Conservation (phyloP, 2,329 filamentous ascomycete genomes). For the Elsinoe fawcettii region DNA sequence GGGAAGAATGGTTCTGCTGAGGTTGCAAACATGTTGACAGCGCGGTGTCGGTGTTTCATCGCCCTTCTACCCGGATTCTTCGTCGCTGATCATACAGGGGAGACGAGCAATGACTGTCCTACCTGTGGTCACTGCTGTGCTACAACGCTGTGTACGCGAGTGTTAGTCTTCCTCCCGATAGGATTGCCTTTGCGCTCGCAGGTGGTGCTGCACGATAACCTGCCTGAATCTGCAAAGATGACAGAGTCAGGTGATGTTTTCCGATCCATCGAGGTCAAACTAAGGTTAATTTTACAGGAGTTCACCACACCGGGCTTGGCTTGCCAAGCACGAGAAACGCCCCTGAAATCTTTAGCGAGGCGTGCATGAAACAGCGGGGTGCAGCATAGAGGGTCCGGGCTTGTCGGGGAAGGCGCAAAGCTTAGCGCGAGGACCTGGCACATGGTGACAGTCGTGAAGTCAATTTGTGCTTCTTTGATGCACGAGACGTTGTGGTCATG, state of each 20-base stretch:
- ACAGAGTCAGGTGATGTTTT: not conserved
- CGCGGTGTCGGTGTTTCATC: not conserved
- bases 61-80: not conserved
- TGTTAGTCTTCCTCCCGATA: not conserved
- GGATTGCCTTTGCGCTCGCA: not conserved
- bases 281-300: not conserved
- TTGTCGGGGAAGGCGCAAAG: slow-evolving; percentile 6
- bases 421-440: not conserved
- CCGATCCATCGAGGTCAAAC: not conserved
- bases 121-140: not conserved
- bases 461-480: not conserved
- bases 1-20: too few relatives aligned
- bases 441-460: not conserved
- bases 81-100: not conserved
- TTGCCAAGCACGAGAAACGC: not conserved
- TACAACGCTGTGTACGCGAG: not conserved
- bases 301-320: not conserved
- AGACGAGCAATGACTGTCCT: not conserved
- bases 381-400: not conserved
- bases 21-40: not conserved
- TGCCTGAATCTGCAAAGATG: not conserved
- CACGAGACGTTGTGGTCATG: not conserved
- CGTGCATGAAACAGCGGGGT: slow-evolving; percentile 8
- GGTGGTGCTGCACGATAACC: not conserved
- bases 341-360: slow-evolving; percentile 8